Evolutionary conservation across 192 early-diverging fungal species (phyloP), one percentile per base, ranked within the genome.

Genomic region (Paraglomus brasilianum): DNA sequence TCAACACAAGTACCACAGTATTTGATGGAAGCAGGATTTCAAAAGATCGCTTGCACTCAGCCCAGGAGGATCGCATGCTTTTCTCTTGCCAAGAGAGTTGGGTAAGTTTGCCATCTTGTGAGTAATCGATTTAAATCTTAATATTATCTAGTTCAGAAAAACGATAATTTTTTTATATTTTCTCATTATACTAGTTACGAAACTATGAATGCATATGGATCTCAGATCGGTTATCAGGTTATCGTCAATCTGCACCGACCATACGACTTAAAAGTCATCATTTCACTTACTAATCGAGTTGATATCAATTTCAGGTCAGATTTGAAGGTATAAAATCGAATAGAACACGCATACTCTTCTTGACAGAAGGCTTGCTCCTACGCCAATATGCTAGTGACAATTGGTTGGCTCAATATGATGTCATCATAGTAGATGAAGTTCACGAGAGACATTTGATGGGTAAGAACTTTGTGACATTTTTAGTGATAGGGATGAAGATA

Each of bases 361-460:
- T 91, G 21, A 92, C 90, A 0, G 87, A 74, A 69, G 90, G 89
- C 43, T 77, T 92, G n/a, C 76, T 92, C 8, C 70, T 91, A 11
- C 78, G 89, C 10, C 90, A 90, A 62, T 88, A 85, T 82, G 80
- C 86, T 13, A 70, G 75, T 10, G 88, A 92, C 70, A 81, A 78
- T 3, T 75, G 67, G 8, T 74, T 92, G 1, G 81, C 82, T 2
- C 71, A 60, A 36, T 91, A 92, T 55, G 83, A 91, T 53, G 84
- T 91, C 8, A 85, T 95, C 40, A 84, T 95, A 39, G 88, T 93
- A 17, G 94, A 95, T 59, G 94, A 95, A 69, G 92, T 96, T 5
- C 94, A 96, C 66, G 94, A 96, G 77, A 78, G 80, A 8, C 80
- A 81, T 47, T 47, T 81, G 66, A 75, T 75, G 66, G 74, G 77